Base-by-base conservation (phyloP, 164 flowering plant species). In the Paratinospora sagittata region DNA sequence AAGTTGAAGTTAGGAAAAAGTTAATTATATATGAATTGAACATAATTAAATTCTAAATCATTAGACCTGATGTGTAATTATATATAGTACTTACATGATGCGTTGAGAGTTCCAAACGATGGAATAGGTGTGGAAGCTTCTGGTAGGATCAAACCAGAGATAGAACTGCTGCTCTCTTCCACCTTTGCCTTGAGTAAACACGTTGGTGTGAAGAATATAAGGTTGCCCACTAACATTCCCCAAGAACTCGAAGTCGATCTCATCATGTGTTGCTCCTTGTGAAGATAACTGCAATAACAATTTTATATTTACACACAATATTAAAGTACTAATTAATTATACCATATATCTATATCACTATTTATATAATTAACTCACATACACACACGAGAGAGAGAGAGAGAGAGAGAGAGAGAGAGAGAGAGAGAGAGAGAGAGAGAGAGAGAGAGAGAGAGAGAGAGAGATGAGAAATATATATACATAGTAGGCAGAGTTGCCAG, bases 121-220 rank as follows among this genome's bases (percentile, higher is more conserved):
- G 52, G 82, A 74, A 47, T 82, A 79, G 13, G 84, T 79, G 73
- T 81, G 84, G 69, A 79, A 81, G 67, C 55, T 63, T 60, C 63
- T 65, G 3, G 82, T 75, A 21, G 84, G 84, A 63, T 81, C 84
- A 62, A 81, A 81, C 82, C 82, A 79, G 8, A 81, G 78, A 65
- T 75, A 63, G 76, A 81, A 81, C 30, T 76, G 81, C 64, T 74
- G 76, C 68, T 81, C 84, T 41, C 75, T 74, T 27, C 77, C 67
- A n/a, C 82, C 84, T 33, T 73, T 72, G n/a, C 84, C 84, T 70
- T 79, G 80, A 8, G 78, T 43, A 61, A 37, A 81, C 4, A 81
- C 75, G 27, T 81, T 81, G 21, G 82, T 81, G 45, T 77, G 80
- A 37, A 82, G 72, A 0, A 66, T 69, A 41, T 82, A 82, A 4